Evolutionary conservation across 1,284 basidiomycete species (phyloP).

Genomic region (Serendipita sp.): DNA sequence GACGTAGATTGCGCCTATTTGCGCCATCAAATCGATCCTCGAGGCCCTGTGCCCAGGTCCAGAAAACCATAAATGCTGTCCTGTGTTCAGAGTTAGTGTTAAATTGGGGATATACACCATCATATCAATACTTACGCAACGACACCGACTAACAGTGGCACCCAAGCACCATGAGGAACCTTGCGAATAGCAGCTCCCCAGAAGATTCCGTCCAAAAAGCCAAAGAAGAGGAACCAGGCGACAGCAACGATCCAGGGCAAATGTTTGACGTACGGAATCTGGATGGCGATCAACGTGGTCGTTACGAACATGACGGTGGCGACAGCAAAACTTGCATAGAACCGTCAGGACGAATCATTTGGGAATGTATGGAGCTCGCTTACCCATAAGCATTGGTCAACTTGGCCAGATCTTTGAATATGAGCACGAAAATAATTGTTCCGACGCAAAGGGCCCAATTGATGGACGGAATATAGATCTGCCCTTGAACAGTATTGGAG

Average conservation of each 20-base stretch:
- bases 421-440: conserved; percentile 41
- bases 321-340: conserved; percentile 36
- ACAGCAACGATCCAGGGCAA: conserved; percentile 31
- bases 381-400: conserved; percentile 39
- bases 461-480: conserved; percentile 46
- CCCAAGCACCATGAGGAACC: conserved; percentile 49
- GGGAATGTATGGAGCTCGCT: conserved; percentile 6
- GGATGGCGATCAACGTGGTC: conserved; percentile 39
- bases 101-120: too few relatives aligned
- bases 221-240: conserved; percentile 38
- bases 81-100: conserved; percentile 16
- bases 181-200: conserved; percentile 49
- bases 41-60: conserved; percentile 47
- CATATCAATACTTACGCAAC: conserved; percentile 26
- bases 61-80: conserved; percentile 36
- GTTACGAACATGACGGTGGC: conserved; percentile 51
- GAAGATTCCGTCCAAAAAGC: conserved; percentile 49
- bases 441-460: conserved; percentile 40
- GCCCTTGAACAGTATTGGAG: conserved; percentile 43
- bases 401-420: conserved; percentile 36
- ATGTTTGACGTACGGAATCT: conserved; percentile 42
- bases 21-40: conserved; percentile 44
- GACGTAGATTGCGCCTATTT: conserved; percentile 38
- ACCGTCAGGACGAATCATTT: not conserved
- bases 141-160: conserved; percentile 41